Conservation (phyloP, 73 alveolate species). For the Paramecium tetraurelia region DNA sequence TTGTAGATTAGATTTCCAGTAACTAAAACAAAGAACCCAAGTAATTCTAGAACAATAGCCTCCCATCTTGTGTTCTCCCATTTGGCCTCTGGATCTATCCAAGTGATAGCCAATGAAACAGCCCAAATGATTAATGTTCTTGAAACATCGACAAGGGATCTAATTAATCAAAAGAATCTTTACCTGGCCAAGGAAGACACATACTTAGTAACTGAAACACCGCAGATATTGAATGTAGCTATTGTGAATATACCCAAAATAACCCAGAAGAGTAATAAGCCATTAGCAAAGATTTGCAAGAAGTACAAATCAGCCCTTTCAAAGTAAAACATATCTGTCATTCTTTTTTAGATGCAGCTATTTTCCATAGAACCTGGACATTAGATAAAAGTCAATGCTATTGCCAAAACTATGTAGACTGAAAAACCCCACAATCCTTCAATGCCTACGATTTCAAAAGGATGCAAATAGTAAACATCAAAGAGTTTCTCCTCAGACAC, state of each 20-base stretch:
- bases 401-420: constrained; percentile 68
- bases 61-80: constrained; percentile 57
- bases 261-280: constrained; percentile 50
- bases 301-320: constrained; percentile 56
- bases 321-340: constrained; percentile 8
- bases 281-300: background rate
- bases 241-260: constrained; percentile 79
- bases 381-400: constrained; percentile 45
- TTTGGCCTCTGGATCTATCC: background rate
- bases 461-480: constrained; percentile 77
- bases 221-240: constrained; percentile 88
- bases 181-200: constrained; percentile 76
- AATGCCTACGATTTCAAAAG: constrained; percentile 92
- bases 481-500: constrained; percentile 85
- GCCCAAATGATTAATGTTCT: constrained; percentile 89
- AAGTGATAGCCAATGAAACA: constrained; percentile 43
- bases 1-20: constrained; percentile 86
- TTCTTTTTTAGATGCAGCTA: constrained; percentile 8
- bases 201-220: constrained; percentile 91
- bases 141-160: constrained; percentile 87
- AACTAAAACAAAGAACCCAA: constrained; percentile 82
- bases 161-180: background rate
- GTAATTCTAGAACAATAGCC: constrained; percentile 58
- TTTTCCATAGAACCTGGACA: constrained; percentile 13
- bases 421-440: constrained; percentile 95